Base-by-base conservation (phyloP, 2,329 filamentous ascomycete species). In the Neopestalotiopsis sp. region DNA sequence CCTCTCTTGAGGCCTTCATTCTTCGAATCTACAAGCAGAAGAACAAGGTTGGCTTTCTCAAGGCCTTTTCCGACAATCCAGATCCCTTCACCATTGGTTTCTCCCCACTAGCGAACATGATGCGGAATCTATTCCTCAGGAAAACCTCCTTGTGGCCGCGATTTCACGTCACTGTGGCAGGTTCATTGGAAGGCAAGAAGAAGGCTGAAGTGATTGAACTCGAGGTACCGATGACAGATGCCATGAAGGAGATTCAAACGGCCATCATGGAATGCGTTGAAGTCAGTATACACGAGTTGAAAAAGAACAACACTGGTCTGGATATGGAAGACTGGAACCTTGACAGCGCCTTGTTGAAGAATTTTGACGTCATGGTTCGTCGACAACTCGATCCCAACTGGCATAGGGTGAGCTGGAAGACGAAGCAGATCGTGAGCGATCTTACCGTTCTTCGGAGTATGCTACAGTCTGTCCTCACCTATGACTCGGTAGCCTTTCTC, bases 321-420 rank as follows among this genome's bases (percentile, higher is more conserved):
- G 95, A 98, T 74, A 95, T 98, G 90, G 95, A 97, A 69, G 95
- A 98, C 76, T 98, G 95, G 95, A 98, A 94, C 64, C 85, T 97
- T 20, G 95, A 98, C 79, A 98, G 93, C 76, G 95, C 95, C 45
- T 82, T 98, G 70, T 92, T 98, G 73, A 93, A 92, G 76, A 97
- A 94, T 75, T 99, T 99, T 78, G 96, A 98, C 78, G 85, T 93
- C 70, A 92, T 95, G 67, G 90, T 99, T 65, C 89, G 95, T 71
- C 89, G 95, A 69, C 96, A 99, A 79, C 84, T 99, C 20, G 95
- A 98, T 76, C 95, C 95, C 4, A 95, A 98, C 69, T 99, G 96
- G 96, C 96, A 99, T 82, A 90, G 96, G 67, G 93, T 97, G 65
- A 98, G 93, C 79, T 97, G 93, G 86, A 94, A 96, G 80, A 98